These are phyloP conservation scores for Aspergillus olivimuriae DNA, from an alignment of 495 filamentous ascomycete species.

Conservation along the genomic window DNA sequence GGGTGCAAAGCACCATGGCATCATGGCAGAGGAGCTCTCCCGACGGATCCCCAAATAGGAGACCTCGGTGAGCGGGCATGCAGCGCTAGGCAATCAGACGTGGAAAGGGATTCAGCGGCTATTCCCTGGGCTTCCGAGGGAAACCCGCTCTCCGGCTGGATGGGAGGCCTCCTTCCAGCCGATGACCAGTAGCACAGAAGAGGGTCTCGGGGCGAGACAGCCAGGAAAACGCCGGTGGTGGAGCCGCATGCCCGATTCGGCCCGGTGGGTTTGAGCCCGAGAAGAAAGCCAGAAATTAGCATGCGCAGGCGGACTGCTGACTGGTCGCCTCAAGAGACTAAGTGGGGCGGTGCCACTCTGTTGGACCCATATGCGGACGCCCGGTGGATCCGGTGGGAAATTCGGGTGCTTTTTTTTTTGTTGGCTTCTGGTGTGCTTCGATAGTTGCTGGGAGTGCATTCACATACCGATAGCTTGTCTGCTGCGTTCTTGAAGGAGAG, in stretches of 20 bases:
- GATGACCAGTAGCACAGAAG: background rate
- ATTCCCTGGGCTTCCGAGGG: background rate
- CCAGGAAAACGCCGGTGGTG: conserved; percentile 13
- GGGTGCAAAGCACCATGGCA: too few relatives aligned
- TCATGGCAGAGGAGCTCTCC: too few relatives aligned
- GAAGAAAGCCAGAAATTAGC: conserved; percentile 14
- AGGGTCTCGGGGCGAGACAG: background rate
- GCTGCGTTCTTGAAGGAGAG: too few relatives aligned
- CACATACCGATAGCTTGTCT: too few relatives aligned
- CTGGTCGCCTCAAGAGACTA: conserved; percentile 2
- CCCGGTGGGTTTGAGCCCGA: conserved; percentile 19
- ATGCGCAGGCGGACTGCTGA: background rate
- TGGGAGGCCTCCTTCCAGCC: background rate
- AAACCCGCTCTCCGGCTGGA: background rate
- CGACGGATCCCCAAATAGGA: conserved; percentile 8
- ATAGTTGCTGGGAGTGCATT: too few relatives aligned
- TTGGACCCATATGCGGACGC: conserved; percentile 16
- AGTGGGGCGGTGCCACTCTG: conserved; percentile 17
- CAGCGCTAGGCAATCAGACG: too few relatives aligned
- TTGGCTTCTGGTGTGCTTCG: too few relatives aligned
- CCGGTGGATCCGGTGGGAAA: conserved; percentile 13
- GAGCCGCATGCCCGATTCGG: conserved; percentile 26
- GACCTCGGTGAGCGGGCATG: conserved; percentile 8
- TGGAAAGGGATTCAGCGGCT: background rate
- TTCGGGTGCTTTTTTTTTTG: conserved; percentile 10